Base-by-base conservation (phyloP, 1,284 basidiomycete genomes). In the Meripilus lineatus region DNA sequence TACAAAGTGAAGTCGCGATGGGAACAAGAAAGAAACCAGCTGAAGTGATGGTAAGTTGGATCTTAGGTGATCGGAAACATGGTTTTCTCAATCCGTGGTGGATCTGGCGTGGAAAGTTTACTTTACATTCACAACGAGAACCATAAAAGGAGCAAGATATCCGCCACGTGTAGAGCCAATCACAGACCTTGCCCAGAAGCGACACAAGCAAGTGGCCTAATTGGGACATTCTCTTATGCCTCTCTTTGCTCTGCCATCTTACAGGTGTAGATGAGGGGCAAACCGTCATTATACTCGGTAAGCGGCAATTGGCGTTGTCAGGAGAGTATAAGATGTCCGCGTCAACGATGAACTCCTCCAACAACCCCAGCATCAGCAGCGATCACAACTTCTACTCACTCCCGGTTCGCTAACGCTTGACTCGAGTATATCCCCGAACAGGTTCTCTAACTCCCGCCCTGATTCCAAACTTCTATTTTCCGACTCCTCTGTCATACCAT, bases 191-290 rank as follows among this genome's bases (percentile, higher is more conserved):
- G 44, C 55, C 46, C n/a, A 13, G 48, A 49, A 47, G 18, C 28
- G 49, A 45, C 40, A 63, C 58, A 63, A 63, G 55, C 59, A 47
- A 56, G 36, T 44, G 28, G 48, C 61, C 61, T 33, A 48, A 57
- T 57, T 38, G 45, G 59, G 56, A 41, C 44, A 42, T 61, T 54
- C 56, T 58, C 61, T 63, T 63, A 59, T 63, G 52, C 58, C 55
- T 42, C 37, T 40, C 22, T n/a, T 46, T 37, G 37, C 56, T 51
- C 50, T 52, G 50, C 44, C 48, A 42, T 14, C 15, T 22, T 30
- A 23, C n/a, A 26, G 41, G 26, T 44, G 40, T 28, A 38, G 15
- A 41, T 32, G 24, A 28, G 11, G 32, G 5, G 14, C 22, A 36
- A 5, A 18, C 14, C 5, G 38, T 20, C 55, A 48, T 58, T 61